A percentile compares a stretch with the other conserved stretches of the same genome.
phyloP scores from a whole-genome alignment of 495 filamentous ascomycete species.

The Neurospora tetrasperma region DNA sequence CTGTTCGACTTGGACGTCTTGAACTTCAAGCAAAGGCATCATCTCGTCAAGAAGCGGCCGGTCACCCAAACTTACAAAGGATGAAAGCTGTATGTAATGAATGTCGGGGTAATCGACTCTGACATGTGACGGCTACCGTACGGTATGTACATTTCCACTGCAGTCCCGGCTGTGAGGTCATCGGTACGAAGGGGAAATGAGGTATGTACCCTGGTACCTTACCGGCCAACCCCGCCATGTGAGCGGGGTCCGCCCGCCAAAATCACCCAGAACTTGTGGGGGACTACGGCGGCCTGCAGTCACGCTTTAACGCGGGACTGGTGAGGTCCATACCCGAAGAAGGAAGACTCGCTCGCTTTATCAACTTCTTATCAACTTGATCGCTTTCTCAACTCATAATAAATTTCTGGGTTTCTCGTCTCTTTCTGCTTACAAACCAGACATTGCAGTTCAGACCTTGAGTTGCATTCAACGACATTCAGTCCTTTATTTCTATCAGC shows the following conservation, averaged over 20 bases:
- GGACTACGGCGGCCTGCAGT: not conserved
- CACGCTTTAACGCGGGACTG: not conserved
- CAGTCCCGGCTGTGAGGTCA: not conserved
- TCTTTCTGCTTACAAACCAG: not conserved
- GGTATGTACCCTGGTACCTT: not conserved
- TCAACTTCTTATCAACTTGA: not conserved
- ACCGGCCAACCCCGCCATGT: not conserved
- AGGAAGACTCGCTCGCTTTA: not conserved
- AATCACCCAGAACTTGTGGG: not conserved
- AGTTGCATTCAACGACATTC: not conserved
- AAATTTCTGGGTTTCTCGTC: not conserved
- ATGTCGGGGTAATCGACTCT: not conserved
- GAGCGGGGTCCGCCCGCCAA: not conserved
- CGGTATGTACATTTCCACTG: not conserved
- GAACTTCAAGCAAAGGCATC: too few species aligned
- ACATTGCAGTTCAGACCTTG: not conserved
- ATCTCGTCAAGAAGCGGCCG: too few species aligned
- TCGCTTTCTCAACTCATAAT: not conserved
- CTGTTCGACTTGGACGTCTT: too few species aligned
- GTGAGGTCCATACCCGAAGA: not conserved
- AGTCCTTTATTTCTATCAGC: not conserved
- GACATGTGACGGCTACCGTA: not conserved
- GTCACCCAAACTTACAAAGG: not conserved
- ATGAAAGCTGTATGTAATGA: not conserved
- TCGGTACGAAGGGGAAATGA: not conserved